Conservation (phyloP, 345 rosid genomes). For the Ricinus communis region DNA sequence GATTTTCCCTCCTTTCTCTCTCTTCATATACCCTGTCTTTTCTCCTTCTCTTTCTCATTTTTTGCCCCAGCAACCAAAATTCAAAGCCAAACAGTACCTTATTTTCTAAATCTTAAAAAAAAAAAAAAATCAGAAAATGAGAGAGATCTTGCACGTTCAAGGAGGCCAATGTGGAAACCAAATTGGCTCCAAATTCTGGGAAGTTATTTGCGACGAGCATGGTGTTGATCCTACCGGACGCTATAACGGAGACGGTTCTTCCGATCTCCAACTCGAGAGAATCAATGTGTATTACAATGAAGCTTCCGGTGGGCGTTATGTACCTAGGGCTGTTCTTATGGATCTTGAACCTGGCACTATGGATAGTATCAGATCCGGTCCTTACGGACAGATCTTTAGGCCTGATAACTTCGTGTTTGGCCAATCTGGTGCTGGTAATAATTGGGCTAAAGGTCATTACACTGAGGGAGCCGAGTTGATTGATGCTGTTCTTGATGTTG, state of each 20-base stretch:
- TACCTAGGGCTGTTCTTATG: conserved; percentile 95
- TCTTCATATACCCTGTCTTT: neutral
- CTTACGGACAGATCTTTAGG: conserved; percentile 78
- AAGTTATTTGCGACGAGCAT: conserved; percentile 93
- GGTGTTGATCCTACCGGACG: conserved; percentile 86
- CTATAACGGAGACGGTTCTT: conserved; percentile 55
- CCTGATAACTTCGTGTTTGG: conserved; percentile 89
- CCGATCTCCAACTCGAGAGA: conserved; percentile 79
- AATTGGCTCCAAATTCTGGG: conserved; percentile 98
- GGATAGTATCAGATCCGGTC: conserved; percentile 96
- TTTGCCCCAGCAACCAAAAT: neutral
- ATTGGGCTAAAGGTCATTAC: conserved; percentile 91
- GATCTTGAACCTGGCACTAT: conserved; percentile 99
- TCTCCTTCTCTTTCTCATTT: neutral
- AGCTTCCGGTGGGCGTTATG: conserved; percentile 89
- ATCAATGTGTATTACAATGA: conserved; percentile 94
- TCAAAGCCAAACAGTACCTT: neutral
- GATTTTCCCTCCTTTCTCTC: conserved; percentile 9
- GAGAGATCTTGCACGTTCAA: conserved; percentile 93
- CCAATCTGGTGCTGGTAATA: conserved; percentile 84
- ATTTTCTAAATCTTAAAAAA: neutral
- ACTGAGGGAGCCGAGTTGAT: conserved; percentile 97
- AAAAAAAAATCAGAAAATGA: conserved; percentile 51
- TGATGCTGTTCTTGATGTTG: conserved; percentile 94
- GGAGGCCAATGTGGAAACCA: conserved; percentile 99